Percentiles rank a stretch among this genome's conserved stretches.
Conservation (phyloP, 306 rosid species). For the Alnus glutinosa region DNA sequence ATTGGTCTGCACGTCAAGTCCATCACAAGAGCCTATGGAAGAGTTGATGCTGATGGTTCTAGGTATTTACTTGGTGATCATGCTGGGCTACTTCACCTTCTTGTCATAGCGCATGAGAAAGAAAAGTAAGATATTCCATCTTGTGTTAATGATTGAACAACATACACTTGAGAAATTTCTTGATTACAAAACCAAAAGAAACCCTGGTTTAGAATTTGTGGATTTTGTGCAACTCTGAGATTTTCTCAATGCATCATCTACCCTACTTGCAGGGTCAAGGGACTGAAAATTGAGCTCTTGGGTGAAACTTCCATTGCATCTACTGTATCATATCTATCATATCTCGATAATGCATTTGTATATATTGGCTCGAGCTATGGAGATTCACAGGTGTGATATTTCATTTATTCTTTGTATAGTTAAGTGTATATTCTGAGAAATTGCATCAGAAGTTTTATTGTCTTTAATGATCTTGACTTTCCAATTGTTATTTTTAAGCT, state of each 20-base stretch:
- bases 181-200: neutral
- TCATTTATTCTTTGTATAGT: neutral
- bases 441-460: neutral
- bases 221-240: neutral
- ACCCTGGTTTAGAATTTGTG: neutral
- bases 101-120: constrained; percentile 93
- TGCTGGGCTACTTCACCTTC: constrained; percentile 86
- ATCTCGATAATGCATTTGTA: constrained; percentile 92
- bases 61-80: constrained; percentile 96
- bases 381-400: constrained; percentile 78
- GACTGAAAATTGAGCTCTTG: constrained; percentile 90
- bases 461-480: constrained; percentile 9
- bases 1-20: constrained; percentile 47
- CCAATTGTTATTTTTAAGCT: constrained; percentile 19
- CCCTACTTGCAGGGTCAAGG: constrained; percentile 74
- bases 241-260: constrained; percentile 15
- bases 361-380: constrained; percentile 93
- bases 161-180: neutral
- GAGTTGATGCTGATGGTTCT: constrained; percentile 97
- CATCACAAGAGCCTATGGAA: constrained; percentile 90
- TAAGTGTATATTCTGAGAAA: neutral
- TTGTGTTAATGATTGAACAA: constrained; percentile 1
- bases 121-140: constrained; percentile 58
- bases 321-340: constrained; percentile 90
- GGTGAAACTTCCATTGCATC: constrained; percentile 98